Percentiles rank a stretch among this genome's conserved stretches.
phyloP scores from a whole-genome alignment of 768 basidiomycete species.

The Tricholoma furcatifolium region DNA sequence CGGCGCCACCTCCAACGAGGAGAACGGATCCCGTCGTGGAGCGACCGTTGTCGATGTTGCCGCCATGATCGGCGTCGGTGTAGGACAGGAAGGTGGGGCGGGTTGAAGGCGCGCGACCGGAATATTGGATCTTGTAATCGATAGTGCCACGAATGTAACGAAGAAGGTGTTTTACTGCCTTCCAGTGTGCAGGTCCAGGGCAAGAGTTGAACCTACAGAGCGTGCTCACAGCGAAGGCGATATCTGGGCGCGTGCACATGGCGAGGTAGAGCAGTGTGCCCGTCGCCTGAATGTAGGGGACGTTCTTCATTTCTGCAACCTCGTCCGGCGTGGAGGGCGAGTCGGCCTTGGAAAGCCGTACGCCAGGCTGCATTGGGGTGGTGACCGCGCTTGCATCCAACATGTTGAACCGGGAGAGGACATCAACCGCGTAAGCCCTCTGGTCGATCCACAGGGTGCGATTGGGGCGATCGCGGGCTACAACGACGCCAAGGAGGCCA shows the following conservation, averaged over 20 bases:
- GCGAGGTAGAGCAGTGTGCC: slow-evolving; percentile 10
- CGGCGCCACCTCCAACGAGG: neutral
- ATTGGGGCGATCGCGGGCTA: neutral
- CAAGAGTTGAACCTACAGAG: slow-evolving; percentile 1
- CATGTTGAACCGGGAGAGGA: slow-evolving; percentile 7
- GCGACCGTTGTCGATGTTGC: neutral
- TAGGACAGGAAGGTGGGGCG: slow-evolving; percentile 16
- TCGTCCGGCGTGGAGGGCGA: slow-evolving; percentile 4
- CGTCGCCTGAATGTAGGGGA: slow-evolving; percentile 11
- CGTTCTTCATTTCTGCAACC: slow-evolving; percentile 1
- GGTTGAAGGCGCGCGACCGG: neutral
- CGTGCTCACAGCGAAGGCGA: neutral
- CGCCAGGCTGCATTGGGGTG: slow-evolving; percentile 12
- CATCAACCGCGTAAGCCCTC: neutral
- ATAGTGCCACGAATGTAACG: slow-evolving; percentile 13
- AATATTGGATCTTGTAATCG: slow-evolving; percentile 13
- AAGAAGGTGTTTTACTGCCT: slow-evolving; percentile 9
- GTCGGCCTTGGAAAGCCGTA: too few species aligned
- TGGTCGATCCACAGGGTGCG: neutral
- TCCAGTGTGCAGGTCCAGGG: slow-evolving; percentile 9
- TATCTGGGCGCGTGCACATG: slow-evolving; percentile 7
- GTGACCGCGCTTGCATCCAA: slow-evolving; percentile 5
- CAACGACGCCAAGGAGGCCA: slow-evolving; percentile 1
- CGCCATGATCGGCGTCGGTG: slow-evolving; percentile 26
- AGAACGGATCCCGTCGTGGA: neutral